These are phyloP conservation scores for Podospora anserina DNA, from an alignment of 495 filamentous ascomycete genomes.

Conservation along the genomic window DNA sequence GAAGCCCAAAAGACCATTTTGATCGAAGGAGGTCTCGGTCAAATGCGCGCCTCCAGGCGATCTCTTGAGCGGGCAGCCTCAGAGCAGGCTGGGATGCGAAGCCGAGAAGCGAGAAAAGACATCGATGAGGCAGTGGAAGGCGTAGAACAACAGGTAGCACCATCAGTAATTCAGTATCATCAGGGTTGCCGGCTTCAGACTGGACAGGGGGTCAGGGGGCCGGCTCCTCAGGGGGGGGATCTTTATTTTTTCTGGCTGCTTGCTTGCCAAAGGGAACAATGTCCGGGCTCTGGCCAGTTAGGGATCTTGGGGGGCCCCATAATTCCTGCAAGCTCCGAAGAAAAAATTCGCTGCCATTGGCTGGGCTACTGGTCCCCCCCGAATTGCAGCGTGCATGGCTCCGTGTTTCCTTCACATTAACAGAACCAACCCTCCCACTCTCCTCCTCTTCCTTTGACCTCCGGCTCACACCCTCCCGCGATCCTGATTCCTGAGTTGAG, in stretches of 20 bases:
- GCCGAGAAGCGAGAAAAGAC: not conserved
- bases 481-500: slow-evolving; percentile 19
- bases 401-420: slow-evolving; percentile 35
- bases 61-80: not conserved
- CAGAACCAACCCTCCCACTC: slow-evolving; percentile 33
- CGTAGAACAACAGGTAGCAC: too few species aligned
- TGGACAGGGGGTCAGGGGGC: not conserved
- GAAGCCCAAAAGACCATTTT: not conserved
- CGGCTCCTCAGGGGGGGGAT: not conserved
- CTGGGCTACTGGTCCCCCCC: slow-evolving; percentile 18
- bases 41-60: not conserved
- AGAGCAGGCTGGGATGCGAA: not conserved
- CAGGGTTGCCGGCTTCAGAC: not conserved
- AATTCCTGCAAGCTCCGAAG: slow-evolving; percentile 13
- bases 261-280: slow-evolving; percentile 9
- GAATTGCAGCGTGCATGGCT: slow-evolving; percentile 30
- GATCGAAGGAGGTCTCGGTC: not conserved
- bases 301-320: slow-evolving; percentile 25
- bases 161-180: not conserved
- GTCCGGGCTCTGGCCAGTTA: slow-evolving; percentile 24
- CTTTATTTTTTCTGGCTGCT: slow-evolving; percentile 6
- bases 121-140: not conserved
- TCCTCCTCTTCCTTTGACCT: slow-evolving; percentile 30
- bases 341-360: slow-evolving; percentile 20
- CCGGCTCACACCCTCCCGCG: slow-evolving; percentile 28